Evolutionary conservation across 2,329 filamentous ascomycete genomes (phyloP).

Genomic region (Trichoderma arundinaceum): DNA sequence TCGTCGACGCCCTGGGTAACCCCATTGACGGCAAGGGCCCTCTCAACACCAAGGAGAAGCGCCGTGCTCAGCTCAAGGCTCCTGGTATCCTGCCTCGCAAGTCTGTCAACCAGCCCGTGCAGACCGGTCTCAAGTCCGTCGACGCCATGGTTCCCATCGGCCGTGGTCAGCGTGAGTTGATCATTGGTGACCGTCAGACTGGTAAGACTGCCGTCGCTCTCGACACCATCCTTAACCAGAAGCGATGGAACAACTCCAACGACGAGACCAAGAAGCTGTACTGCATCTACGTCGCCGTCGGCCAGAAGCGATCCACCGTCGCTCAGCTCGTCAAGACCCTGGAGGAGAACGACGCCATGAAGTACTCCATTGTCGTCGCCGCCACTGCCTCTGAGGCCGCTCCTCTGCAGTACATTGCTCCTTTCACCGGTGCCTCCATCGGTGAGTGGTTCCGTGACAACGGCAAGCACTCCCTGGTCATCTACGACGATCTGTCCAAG

Average conservation of each 20-base stretch:
- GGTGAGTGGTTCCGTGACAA: constrained; percentile 81
- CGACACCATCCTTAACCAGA: constrained; percentile 98
- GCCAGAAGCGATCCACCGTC: constrained; percentile 99
- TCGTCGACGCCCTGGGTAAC: constrained; percentile 97
- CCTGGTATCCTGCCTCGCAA: constrained; percentile 96
- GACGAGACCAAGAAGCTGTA: constrained; percentile 99
- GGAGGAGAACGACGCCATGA: constrained; percentile 99
- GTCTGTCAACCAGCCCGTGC: constrained; percentile 97
- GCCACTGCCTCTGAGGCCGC: constrained; percentile 97
- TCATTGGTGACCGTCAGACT: constrained; percentile 99
- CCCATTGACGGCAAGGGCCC: constrained; percentile 99
- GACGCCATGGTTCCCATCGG: constrained; percentile 99
- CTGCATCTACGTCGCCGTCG: constrained; percentile 98
- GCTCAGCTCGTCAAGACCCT: constrained; percentile 99
- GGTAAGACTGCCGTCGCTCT: constrained; percentile 99
- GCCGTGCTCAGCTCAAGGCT: constrained; percentile 98
- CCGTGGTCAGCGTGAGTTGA: constrained; percentile 99
- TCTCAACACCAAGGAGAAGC: constrained; percentile 86
- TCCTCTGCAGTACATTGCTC: constrained; percentile 90
- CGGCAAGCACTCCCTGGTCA: constrained; percentile 85
- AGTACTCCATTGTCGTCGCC: constrained; percentile 92
- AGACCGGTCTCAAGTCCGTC: constrained; percentile 99
- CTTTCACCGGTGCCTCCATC: constrained; percentile 77
- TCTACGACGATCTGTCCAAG: constrained; percentile 97
- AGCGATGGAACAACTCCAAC: constrained; percentile 87